A percentile compares a stretch with the other conserved stretches of the same genome.
These are phyloP conservation scores for Geotrichum cucujoidarum DNA, from an alignment of 1,139 yeast genomes.

Conservation along the genomic window DNA sequence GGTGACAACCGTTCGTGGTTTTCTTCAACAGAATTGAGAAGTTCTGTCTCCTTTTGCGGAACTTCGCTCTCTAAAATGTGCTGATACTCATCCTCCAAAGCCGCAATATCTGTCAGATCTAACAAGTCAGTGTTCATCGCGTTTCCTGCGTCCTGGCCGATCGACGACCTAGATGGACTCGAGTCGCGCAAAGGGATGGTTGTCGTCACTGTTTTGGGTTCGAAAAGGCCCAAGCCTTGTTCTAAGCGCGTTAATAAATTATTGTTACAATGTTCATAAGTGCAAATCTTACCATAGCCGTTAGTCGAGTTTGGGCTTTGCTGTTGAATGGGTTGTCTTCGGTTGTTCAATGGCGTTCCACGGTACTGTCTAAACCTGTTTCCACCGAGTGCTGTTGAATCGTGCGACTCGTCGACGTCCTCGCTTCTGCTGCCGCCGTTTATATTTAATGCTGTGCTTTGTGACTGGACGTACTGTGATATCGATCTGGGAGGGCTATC, in stretches of 20 bases:
- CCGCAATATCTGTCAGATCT: slow-evolving; percentile 10
- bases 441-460: neutral
- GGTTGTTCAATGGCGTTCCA: slow-evolving; percentile 6
- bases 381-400: neutral
- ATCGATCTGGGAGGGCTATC: slow-evolving; percentile 7
- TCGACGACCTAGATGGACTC: neutral
- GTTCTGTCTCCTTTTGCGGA: neutral
- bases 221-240: neutral
- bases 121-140: neutral
- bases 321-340: neutral
- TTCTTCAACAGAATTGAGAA: neutral
- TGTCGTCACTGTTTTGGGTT: slow-evolving; percentile 7
- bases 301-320: neutral
- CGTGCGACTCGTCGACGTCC: neutral
- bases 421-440: neutral
- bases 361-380: slow-evolving; percentile 7
- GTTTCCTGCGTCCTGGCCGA: too few species aligned
- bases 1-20: neutral
- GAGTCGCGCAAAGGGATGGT: slow-evolving; percentile 14
- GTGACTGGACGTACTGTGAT: slow-evolving; percentile 2
- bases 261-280: neutral
- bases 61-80: slow-evolving; percentile 7
- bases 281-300: neutral
- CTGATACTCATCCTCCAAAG: slow-evolving; percentile 13
- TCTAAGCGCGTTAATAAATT: neutral